Conservation (phyloP, 305 asterid species). For the Fraxinus paxiana region DNA sequence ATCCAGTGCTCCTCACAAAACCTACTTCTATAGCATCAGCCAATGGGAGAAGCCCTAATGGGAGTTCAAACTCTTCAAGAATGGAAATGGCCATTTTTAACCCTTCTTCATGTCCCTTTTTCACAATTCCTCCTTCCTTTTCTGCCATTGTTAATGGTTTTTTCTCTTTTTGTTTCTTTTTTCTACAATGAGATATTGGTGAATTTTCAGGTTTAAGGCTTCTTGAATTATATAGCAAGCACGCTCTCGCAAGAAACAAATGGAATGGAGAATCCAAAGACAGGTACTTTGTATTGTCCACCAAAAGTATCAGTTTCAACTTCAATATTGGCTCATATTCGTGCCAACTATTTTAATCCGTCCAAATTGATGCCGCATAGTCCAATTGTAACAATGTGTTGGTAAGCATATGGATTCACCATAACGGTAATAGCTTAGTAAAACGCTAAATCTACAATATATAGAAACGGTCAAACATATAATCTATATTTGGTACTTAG, state of each 20-base stretch:
- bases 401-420: constrained; percentile 14
- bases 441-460: no score
- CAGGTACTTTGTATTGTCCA: constrained; percentile 37
- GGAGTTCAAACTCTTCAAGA: constrained; percentile 63
- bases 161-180: background rate
- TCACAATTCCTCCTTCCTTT: constrained; percentile 54
- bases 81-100: constrained; percentile 48
- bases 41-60: constrained; percentile 64
- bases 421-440: background rate
- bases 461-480: background rate
- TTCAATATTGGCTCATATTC: constrained; percentile 15
- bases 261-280: constrained; percentile 35
- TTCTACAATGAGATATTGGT: background rate
- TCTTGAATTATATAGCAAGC: constrained; percentile 27
- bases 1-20: constrained; percentile 53
- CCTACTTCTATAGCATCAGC: constrained; percentile 66
- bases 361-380: background rate
- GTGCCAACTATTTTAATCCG: background rate
- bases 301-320: constrained; percentile 6
- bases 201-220: background rate
- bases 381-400: constrained; percentile 10
- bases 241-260: constrained; percentile 19
- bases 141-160: constrained; percentile 34
- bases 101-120: constrained; percentile 60
- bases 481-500: background rate